Evolutionary conservation across 2,329 filamentous ascomycete species (phyloP).

Genomic region (Colletotrichum spinosum): DNA sequence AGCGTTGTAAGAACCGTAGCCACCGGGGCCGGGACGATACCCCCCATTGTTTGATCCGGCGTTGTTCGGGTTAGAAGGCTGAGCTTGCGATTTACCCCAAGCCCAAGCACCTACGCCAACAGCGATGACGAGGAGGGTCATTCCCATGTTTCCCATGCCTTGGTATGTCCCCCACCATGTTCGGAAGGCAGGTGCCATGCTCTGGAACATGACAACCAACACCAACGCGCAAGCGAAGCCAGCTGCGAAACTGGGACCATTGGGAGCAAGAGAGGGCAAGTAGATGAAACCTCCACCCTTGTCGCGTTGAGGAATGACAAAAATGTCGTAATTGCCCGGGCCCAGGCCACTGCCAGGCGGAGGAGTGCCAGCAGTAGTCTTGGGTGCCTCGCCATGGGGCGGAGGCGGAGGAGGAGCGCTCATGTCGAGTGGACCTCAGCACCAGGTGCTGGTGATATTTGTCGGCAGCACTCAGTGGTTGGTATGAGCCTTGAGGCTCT

Average conservation of each 20-base stretch:
- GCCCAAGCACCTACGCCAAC: constrained; percentile 86
- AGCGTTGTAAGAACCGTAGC: constrained; percentile 29
- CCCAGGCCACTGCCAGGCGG: constrained; percentile 72
- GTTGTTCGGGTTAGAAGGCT: constrained; percentile 46
- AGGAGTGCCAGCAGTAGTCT: constrained; percentile 67
- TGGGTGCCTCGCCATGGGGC: constrained; percentile 84
- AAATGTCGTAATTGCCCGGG: constrained; percentile 94
- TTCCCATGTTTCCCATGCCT: constrained; percentile 78
- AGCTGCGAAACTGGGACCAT: constrained; percentile 90
- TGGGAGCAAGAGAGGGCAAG: constrained; percentile 87
- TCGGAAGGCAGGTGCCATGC: constrained; percentile 78
- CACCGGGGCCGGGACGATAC: constrained; percentile 28
- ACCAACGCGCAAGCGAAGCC: constrained; percentile 84
- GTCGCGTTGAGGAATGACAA: constrained; percentile 93
- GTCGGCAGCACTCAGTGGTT: constrained; percentile 4
- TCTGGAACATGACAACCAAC: constrained; percentile 77
- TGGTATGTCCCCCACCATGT: constrained; percentile 79
- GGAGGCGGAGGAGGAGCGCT: constrained; percentile 81
- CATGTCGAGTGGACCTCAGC: constrained; percentile 48
- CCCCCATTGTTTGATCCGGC: constrained; percentile 25
- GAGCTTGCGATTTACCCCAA: constrained; percentile 37
- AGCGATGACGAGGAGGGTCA: constrained; percentile 76
- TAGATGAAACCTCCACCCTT: constrained; percentile 92
- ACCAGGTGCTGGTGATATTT: constrained; percentile 30
- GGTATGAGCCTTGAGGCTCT: not conserved